Conservation (phyloP, 2,329 filamentous ascomycete genomes). For the Colletotrichum musicola region DNA sequence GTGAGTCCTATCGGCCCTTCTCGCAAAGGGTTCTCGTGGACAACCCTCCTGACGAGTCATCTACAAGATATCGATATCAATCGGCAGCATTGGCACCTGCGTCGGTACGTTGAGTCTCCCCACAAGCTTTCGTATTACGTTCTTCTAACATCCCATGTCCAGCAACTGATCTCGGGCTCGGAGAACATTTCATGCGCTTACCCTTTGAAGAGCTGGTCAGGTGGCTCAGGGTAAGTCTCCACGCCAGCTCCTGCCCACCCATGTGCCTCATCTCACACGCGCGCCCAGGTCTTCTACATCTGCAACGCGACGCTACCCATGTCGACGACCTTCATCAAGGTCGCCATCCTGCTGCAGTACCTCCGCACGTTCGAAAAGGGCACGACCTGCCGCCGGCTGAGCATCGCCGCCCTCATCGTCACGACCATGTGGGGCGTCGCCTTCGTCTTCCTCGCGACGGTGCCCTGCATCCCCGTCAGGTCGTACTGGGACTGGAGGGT, state of each 20-base stretch:
- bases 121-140: neutral
- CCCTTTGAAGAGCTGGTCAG: neutral
- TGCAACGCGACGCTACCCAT: conserved; percentile 38
- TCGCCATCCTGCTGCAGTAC: conserved; percentile 41
- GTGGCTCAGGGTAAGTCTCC: conserved; percentile 20
- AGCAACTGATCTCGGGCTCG: conserved; percentile 17
- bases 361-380: conserved; percentile 38
- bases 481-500: conserved; percentile 48
- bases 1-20: conserved; percentile 13
- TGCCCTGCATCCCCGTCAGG: conserved; percentile 48
- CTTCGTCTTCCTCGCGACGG: conserved; percentile 47
- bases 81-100: conserved; percentile 21
- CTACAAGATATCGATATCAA: conserved; percentile 13
- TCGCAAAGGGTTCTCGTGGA: neutral
- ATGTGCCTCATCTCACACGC: neutral
- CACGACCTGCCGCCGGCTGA: conserved; percentile 33
- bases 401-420: conserved; percentile 42
- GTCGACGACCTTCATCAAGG: conserved; percentile 40
- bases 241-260: neutral
- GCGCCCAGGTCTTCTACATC: conserved; percentile 39
- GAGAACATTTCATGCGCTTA: conserved; percentile 12
- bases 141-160: neutral
- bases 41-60: neutral
- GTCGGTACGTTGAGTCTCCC: neutral
- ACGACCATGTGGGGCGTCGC: conserved; percentile 47